Evolutionary conservation across 1,139 yeast species (phyloP).

Genomic region (Casaregolazyma suthepensis): DNA sequence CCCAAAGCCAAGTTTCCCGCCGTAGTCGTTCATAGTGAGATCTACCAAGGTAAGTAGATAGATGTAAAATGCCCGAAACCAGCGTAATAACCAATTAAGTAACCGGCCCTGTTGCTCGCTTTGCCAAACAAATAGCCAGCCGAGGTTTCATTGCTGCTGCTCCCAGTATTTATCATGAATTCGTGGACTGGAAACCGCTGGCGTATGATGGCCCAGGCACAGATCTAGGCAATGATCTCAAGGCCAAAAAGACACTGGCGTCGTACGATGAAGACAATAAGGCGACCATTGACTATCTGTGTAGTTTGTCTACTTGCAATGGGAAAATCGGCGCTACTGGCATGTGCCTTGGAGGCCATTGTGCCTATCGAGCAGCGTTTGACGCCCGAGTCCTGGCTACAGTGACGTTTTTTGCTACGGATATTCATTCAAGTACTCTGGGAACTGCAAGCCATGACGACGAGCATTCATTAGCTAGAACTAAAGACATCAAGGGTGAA

Average conservation of each 20-base stretch:
- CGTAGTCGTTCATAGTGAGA: constrained; percentile 72
- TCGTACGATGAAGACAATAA: constrained; percentile 74
- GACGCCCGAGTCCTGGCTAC: constrained; percentile 62
- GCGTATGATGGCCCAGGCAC: constrained; percentile 71
- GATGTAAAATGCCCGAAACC: neutral
- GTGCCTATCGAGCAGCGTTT: constrained; percentile 68
- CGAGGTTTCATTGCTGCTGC: constrained; percentile 74
- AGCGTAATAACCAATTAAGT: constrained; percentile 9
- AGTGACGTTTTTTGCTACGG: constrained; percentile 77
- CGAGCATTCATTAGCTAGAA: constrained; percentile 49
- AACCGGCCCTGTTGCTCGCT: constrained; percentile 64
- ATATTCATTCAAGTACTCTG: constrained; percentile 59
- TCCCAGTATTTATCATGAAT: constrained; percentile 76
- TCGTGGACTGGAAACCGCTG: constrained; percentile 54
- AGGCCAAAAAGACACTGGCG: constrained; percentile 57
- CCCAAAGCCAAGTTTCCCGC: constrained; percentile 77
- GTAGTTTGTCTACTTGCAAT: constrained; percentile 54
- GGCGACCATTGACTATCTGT: constrained; percentile 58
- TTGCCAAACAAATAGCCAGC: constrained; percentile 73
- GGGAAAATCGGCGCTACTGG: constrained; percentile 80
- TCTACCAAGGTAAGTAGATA: constrained; percentile 56
- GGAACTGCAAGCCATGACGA: constrained; percentile 59
- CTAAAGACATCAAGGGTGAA: constrained; percentile 40
- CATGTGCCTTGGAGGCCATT: constrained; percentile 83
- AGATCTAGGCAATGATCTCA: constrained; percentile 64